Evolutionary conservation across 192 early-diverging fungal genomes (phyloP).

Genomic region (Dissophora ornata): DNA sequence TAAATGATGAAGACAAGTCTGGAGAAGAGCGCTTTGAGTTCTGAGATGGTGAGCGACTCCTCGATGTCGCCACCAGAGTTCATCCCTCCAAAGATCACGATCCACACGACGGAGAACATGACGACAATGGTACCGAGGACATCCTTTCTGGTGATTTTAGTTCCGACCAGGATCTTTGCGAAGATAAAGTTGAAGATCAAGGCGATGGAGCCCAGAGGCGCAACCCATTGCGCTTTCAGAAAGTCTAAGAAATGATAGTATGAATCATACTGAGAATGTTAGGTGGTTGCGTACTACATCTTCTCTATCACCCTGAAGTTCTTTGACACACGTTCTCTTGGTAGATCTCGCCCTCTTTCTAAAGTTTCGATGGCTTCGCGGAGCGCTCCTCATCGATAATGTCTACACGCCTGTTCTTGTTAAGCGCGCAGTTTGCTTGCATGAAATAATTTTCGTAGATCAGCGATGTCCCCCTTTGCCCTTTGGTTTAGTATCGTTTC

Average conservation of each 20-base stretch:
- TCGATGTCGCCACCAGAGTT: slow-evolving; percentile 62
- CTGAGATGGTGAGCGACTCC: slow-evolving; percentile 57
- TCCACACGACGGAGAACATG: slow-evolving; percentile 65
- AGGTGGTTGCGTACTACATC: no score
- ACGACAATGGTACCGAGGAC: slow-evolving; percentile 67
- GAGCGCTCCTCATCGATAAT: no score
- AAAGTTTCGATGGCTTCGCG: no score
- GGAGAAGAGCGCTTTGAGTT: slow-evolving; percentile 60
- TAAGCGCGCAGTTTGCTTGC: no score
- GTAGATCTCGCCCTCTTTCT: no score
- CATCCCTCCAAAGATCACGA: slow-evolving; percentile 68
- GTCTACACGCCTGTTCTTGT: no score
- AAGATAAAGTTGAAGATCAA: slow-evolving; percentile 73
- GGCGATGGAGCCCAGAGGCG: slow-evolving; percentile 63
- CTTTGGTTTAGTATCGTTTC: no score
- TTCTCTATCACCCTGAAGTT: not conserved
- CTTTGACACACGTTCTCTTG: no score
- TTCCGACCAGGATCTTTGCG: slow-evolving; percentile 67
- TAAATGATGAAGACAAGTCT: slow-evolving; percentile 62
- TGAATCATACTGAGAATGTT: no score
- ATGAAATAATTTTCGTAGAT: no score
- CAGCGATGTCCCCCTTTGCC: no score
- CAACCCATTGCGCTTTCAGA: slow-evolving; percentile 70
- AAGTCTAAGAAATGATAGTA: slow-evolving; percentile 61
- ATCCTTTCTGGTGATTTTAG: slow-evolving; percentile 61